Conservation (phyloP, 371 early-diverging fungal species). For the Syncephalastrum contaminatum region DNA sequence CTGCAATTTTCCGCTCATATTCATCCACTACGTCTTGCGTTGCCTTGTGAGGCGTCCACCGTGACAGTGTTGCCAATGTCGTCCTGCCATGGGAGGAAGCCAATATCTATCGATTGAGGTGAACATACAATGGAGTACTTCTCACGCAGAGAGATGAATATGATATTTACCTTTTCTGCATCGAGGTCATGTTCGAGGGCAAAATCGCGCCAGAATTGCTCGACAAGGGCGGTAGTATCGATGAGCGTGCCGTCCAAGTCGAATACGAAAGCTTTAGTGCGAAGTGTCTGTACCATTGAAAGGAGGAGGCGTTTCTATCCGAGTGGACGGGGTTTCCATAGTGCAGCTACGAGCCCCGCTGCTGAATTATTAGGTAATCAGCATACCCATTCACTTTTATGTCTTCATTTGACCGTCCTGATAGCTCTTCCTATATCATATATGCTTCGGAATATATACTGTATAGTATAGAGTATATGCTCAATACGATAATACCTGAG, state of each 20-base stretch:
- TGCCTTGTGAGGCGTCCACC: slow-evolving; percentile 39
- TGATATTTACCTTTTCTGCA: slow-evolving; percentile 24
- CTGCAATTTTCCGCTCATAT: slow-evolving; percentile 28
- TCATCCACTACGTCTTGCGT: slow-evolving; percentile 31
- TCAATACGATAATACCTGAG: no score
- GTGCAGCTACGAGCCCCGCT: no score
- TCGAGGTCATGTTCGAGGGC: slow-evolving; percentile 33
- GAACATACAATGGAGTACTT: neutral
- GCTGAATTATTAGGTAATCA: no score
- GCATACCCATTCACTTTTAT: no score
- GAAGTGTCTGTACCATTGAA: slow-evolving; percentile 12
- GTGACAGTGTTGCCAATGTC: slow-evolving; percentile 43
- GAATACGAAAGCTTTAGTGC: slow-evolving; percentile 29
- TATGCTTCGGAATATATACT: no score
- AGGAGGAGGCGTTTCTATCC: no score
- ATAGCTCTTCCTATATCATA: no score
- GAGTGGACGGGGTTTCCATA: no score
- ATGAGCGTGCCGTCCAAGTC: slow-evolving; percentile 46
- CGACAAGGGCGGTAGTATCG: slow-evolving; percentile 40
- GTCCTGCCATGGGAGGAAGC: slow-evolving; percentile 44
- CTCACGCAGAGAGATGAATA: no score
- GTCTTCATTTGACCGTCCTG: no score
- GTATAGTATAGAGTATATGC: no score
- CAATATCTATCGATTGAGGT: slow-evolving; percentile 18
- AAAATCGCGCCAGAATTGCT: slow-evolving; percentile 31